phyloP scores from a whole-genome alignment of 345 rosid species.

The Melaleuca alternifolia region DNA sequence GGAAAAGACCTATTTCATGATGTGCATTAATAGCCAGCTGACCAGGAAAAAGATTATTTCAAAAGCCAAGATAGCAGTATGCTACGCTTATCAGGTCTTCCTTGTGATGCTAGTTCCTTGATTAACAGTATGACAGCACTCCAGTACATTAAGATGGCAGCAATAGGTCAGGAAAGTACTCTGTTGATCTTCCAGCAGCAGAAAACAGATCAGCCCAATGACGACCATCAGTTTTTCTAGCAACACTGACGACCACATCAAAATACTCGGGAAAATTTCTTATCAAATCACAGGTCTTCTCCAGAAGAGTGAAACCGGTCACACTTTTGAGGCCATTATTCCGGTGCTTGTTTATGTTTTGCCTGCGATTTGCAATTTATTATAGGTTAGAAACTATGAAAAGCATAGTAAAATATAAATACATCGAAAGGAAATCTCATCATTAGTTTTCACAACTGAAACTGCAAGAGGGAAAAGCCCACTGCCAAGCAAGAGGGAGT shows the following conservation, averaged over 20 bases:
- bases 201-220: conserved; percentile 96
- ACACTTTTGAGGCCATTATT: conserved; percentile 26
- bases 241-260: conserved; percentile 97
- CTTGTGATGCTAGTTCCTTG: not conserved
- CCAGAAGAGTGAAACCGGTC: conserved; percentile 50
- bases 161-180: conserved; percentile 30
- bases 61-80: not conserved
- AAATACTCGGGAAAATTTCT: conserved; percentile 79
- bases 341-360: conserved; percentile 54
- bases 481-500: not conserved
- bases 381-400: not conserved
- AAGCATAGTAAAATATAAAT: not conserved
- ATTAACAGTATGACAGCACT: not conserved
- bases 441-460: not conserved
- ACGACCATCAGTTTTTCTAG: conserved; percentile 97
- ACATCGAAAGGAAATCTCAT: not conserved
- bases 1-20: not conserved
- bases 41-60: not conserved
- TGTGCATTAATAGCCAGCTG: not conserved
- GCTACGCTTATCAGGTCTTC: not conserved
- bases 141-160: not conserved
- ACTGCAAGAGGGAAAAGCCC: not conserved
- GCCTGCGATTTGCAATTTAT: conserved; percentile 26
- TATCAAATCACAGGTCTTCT: conserved; percentile 84
- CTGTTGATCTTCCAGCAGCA: conserved; percentile 98